Conservation (phyloP, 2,329 filamentous ascomycete species). For the Verticillium longisporum region DNA sequence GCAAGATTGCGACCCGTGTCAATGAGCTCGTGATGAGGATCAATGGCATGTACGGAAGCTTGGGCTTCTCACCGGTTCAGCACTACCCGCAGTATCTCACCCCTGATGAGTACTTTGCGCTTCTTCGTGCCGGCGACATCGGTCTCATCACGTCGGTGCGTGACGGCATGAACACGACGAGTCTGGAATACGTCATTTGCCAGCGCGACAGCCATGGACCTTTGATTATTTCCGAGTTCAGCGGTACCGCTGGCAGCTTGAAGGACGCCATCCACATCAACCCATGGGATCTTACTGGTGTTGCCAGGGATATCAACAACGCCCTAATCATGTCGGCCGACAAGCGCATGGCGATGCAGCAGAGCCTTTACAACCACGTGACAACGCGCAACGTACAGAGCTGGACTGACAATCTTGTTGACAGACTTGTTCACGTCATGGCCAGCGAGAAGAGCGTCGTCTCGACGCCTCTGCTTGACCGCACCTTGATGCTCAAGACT, state of each 20-base stretch:
- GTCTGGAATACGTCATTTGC: constrained; percentile 88
- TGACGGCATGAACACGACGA: constrained; percentile 97
- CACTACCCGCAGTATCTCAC: constrained; percentile 92
- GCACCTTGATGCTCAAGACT: constrained; percentile 60
- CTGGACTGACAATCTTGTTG: constrained; percentile 77
- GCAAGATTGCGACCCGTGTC: constrained; percentile 80
- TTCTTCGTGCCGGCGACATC: constrained; percentile 85
- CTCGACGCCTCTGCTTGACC: constrained; percentile 77
- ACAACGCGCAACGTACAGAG: constrained; percentile 77
- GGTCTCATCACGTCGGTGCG: constrained; percentile 92
- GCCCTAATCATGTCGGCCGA: constrained; percentile 70
- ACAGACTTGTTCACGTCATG: constrained; percentile 72
- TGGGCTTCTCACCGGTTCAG: constrained; percentile 85
- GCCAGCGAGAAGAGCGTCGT: constrained; percentile 68
- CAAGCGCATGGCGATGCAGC: constrained; percentile 62
- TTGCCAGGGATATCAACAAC: constrained; percentile 74
- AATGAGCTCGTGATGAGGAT: constrained; percentile 87
- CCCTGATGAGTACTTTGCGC: constrained; percentile 86
- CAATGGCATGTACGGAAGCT: constrained; percentile 82
- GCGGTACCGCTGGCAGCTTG: constrained; percentile 82
- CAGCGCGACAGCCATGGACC: constrained; percentile 83
- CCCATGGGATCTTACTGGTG: constrained; percentile 83
- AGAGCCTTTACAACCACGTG: constrained; percentile 74
- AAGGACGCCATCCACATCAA: constrained; percentile 91
- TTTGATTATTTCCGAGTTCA: constrained; percentile 93